A percentile compares a stretch with the other conserved stretches of the same genome.
These are phyloP conservation scores for Ogataea populi-albae DNA, from an alignment of 805 yeast genomes.

Conservation along the genomic window DNA sequence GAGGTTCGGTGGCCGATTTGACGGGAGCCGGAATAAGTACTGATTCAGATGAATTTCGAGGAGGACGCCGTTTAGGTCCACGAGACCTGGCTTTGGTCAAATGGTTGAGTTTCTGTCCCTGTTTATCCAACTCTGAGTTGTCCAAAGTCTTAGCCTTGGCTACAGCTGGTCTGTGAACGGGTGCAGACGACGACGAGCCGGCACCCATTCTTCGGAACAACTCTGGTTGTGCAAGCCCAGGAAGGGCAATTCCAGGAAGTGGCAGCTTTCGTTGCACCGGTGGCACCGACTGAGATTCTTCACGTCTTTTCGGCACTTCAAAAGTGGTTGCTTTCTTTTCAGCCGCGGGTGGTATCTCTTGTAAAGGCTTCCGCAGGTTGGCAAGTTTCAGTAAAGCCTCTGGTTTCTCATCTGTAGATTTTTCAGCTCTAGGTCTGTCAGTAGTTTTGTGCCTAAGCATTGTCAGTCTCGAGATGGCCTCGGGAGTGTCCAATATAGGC, in stretches of 20 bases:
- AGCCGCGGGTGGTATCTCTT: slow-evolving; percentile 2
- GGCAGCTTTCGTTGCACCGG: neutral
- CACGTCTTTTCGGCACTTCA: neutral
- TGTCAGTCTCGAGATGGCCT: slow-evolving; percentile 25
- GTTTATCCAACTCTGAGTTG: slow-evolving; percentile 3
- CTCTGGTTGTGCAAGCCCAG: slow-evolving; percentile 22
- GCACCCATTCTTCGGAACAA: slow-evolving; percentile 7
- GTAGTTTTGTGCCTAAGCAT: too few species aligned
- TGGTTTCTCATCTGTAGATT: slow-evolving; percentile 21
- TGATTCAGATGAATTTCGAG: neutral
- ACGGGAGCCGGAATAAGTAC: neutral
- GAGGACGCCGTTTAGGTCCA: slow-evolving; percentile 3
- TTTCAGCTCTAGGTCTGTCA: slow-evolving; percentile 17
- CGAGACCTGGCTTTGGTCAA: neutral
- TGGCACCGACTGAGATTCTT: neutral
- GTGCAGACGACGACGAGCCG: slow-evolving; percentile 1
- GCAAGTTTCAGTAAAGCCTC: slow-evolving; percentile 24
- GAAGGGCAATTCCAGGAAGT: slow-evolving; percentile 20
- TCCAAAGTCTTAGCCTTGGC: slow-evolving; percentile 13
- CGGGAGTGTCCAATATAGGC: slow-evolving; percentile 23
- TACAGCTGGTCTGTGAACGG: slow-evolving; percentile 3
- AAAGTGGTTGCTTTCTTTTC: too few species aligned
- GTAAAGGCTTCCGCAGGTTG: slow-evolving; percentile 10
- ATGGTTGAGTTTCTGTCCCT: slow-evolving; percentile 1
- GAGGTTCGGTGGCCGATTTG: neutral